phyloP scores from a whole-genome alignment of 371 early-diverging fungal genomes.

The Apophysomyces elegans region DNA sequence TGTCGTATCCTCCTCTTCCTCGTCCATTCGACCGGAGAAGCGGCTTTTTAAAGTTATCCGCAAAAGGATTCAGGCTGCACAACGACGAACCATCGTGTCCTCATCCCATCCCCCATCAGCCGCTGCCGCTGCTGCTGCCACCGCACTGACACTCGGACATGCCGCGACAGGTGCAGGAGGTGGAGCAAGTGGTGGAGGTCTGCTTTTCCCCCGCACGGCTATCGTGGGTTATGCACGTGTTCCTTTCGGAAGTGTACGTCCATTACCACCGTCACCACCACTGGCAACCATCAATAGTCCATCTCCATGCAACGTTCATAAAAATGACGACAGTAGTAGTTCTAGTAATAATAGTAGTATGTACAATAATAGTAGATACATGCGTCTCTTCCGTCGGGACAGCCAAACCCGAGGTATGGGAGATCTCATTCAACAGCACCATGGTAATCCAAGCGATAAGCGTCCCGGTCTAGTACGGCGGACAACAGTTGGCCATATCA shows the following conservation, averaged over 20 bases:
- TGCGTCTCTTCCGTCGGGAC: not conserved
- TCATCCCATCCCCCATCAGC: not conserved
- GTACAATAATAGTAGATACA: not conserved
- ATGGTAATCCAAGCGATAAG: not conserved
- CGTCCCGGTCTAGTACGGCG: not conserved
- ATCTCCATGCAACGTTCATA: not conserved
- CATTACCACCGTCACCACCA: not conserved
- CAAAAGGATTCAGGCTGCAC: conserved; percentile 9
- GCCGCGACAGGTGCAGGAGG: not conserved
- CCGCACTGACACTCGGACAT: not conserved
- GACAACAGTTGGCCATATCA: not conserved
- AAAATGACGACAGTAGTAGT: not conserved
- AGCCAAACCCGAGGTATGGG: not conserved
- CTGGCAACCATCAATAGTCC: not conserved
- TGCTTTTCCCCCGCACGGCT: conserved; percentile 19
- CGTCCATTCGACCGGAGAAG: not conserved
- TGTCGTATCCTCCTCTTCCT: not conserved
- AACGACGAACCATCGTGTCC: conserved; percentile 5
- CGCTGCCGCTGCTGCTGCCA: not conserved
- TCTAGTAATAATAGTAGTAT: not conserved
- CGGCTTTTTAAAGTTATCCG: conserved; percentile 8
- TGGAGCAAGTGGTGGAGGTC: conserved; percentile 9
- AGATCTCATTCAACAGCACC: not conserved
- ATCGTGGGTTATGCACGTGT: conserved; percentile 23
- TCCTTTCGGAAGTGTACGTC: conserved; percentile 15